phyloP scores from a whole-genome alignment of 108 stramenopile genomes.

The Nitzschia sp. region DNA sequence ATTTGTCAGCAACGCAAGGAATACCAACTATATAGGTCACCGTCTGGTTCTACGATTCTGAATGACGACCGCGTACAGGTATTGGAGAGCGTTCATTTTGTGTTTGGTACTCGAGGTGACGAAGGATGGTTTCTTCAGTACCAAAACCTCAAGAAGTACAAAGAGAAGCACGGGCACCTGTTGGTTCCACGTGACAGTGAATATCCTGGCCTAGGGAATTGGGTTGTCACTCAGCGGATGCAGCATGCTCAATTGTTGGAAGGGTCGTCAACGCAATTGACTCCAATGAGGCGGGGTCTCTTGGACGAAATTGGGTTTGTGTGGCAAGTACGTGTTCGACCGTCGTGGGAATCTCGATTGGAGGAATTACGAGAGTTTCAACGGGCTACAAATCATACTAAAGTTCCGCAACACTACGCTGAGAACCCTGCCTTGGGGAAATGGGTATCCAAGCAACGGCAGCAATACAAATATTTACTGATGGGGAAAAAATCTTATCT shows the following conservation, averaged over 20 bases:
- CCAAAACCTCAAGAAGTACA: conserved; percentile 49
- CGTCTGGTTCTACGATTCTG: conserved; percentile 13
- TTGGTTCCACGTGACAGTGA: conserved; percentile 56
- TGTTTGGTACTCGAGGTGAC: conserved; percentile 32
- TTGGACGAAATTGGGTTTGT: conserved; percentile 72
- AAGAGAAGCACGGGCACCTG: conserved; percentile 57
- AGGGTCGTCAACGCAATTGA: conserved; percentile 52
- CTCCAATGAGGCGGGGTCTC: conserved; percentile 52
- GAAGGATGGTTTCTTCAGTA: conserved; percentile 54
- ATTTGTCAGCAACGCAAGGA: conserved; percentile 44
- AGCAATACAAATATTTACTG: conserved; percentile 58
- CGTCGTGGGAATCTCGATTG: conserved; percentile 69
- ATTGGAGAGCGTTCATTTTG: conserved; percentile 21
- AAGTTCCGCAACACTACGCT: conserved; percentile 65
- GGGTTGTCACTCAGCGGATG: conserved; percentile 25
- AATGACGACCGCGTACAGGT: conserved; percentile 20
- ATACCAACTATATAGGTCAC: conserved; percentile 44
- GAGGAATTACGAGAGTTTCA: conserved; percentile 68
- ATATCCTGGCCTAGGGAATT: conserved; percentile 60
- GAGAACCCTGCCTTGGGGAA: conserved; percentile 65
- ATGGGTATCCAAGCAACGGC: conserved; percentile 81
- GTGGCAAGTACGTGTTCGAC: conserved; percentile 65
- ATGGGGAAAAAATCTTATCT: conserved; percentile 69
- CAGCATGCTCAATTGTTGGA: conserved; percentile 8
- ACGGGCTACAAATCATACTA: conserved; percentile 35